These are phyloP conservation scores for Torrubiellomyces zombiae DNA, from an alignment of 2,329 filamentous ascomycete species.

Conservation along the genomic window DNA sequence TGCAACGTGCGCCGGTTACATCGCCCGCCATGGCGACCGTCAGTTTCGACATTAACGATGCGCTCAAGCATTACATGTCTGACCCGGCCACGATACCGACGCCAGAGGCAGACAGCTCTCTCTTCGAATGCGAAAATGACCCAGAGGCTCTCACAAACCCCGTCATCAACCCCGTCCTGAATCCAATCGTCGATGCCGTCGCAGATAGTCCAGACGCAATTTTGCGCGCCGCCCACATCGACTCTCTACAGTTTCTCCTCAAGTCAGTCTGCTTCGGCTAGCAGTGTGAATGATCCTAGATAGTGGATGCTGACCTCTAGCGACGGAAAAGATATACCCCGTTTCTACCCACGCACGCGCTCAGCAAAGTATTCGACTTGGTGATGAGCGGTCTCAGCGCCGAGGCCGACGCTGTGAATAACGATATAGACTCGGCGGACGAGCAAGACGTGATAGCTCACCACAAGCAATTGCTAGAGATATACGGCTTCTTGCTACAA, in stretches of 20 bases:
- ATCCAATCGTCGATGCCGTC: slow-evolving; percentile 82
- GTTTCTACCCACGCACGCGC: slow-evolving; percentile 59
- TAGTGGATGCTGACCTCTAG: slow-evolving; percentile 30
- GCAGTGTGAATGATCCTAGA: too few relatives aligned
- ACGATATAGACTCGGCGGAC: slow-evolving; percentile 70
- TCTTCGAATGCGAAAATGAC: slow-evolving; percentile 86
- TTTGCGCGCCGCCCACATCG: slow-evolving; percentile 60
- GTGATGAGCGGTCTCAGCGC: slow-evolving; percentile 72
- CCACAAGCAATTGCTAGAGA: slow-evolving; percentile 83
- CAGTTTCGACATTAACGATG: slow-evolving; percentile 90
- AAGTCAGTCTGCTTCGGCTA: slow-evolving; percentile 53
- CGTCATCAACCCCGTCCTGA: slow-evolving; percentile 70
- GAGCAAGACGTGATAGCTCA: slow-evolving; percentile 75
- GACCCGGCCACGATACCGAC: slow-evolving; percentile 73
- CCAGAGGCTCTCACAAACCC: slow-evolving; percentile 65
- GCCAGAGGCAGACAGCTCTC: slow-evolving; percentile 64
- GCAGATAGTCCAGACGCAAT: slow-evolving; percentile 86
- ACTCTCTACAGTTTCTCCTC: slow-evolving; percentile 87
- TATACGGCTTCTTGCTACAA: slow-evolving; percentile 85
- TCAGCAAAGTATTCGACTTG: slow-evolving; percentile 87
- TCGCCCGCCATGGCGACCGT: slow-evolving; percentile 49
- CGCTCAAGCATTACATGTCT: slow-evolving; percentile 91
- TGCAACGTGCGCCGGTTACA: too few relatives aligned
- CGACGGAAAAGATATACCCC: slow-evolving; percentile 62
- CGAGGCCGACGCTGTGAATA: slow-evolving; percentile 70